A percentile compares a stretch with the other conserved stretches of the same genome.
phyloP scores from a whole-genome alignment of 164 flowering plant genomes.

The Houttuynia cordata region DNA sequence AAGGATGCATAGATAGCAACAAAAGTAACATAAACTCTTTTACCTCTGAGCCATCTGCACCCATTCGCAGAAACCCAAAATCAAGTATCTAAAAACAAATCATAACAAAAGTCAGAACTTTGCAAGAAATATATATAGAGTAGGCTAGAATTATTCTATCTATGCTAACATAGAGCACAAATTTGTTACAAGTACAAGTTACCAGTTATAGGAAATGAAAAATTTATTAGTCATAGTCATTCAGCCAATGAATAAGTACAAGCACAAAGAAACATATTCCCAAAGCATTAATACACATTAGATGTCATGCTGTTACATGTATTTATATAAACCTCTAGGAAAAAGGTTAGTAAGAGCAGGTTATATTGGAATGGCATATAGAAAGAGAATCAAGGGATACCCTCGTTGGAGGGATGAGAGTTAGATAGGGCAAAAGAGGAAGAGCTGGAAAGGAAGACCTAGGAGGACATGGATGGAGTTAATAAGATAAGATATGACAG shows the following conservation, averaged over 20 bases:
- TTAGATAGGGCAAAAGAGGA: too few species aligned
- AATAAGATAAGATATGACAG: too few species aligned
- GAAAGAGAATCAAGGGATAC: too few species aligned
- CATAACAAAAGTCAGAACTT: not conserved
- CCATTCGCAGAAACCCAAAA: constrained; percentile 82
- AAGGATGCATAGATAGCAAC: not conserved
- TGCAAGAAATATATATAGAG: not conserved
- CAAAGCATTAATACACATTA: not conserved
- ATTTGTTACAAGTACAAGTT: not conserved
- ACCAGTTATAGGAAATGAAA: not conserved
- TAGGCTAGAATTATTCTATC: not conserved
- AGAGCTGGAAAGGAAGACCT: too few species aligned
- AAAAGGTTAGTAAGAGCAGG: too few species aligned
- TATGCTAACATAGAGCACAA: not conserved
- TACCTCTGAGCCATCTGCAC: constrained; percentile 76
- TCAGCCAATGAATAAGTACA: not conserved
- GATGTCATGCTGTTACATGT: too few species aligned
- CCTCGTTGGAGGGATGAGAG: too few species aligned
- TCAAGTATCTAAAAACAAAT: constrained; percentile 69
- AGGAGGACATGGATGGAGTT: too few species aligned
- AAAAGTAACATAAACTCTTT: not conserved
- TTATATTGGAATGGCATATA: too few species aligned
- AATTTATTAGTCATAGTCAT: too few species aligned
- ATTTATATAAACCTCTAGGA: too few species aligned
- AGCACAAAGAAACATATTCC: not conserved